Evolutionary conservation across 805 yeast genomes (phyloP), one percentile per base, ranked within the genome.

Genomic region (Cyberlindnera mrakii): DNA sequence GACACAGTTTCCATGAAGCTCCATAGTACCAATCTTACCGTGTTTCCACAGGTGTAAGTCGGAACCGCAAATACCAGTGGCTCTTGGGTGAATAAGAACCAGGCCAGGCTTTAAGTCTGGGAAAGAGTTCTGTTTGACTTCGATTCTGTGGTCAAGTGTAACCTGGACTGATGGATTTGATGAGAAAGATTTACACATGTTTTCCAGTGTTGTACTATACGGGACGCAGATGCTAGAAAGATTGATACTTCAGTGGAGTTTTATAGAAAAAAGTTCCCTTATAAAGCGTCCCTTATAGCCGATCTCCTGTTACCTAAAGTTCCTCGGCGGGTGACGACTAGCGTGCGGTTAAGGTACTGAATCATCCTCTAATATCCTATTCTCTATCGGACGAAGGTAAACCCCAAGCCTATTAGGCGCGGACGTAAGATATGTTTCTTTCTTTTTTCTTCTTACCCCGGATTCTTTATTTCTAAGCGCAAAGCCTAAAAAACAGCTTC

Each of bases 21-120:
- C 55, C 45, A 68, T 58, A 40, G 74, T 74, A 25, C 80, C 85
- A 46, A 81, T 80, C 44, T 68, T 72, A 37, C 88, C 89, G 47
- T 77, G 78, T 43, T 77, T 71, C 66, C 77, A 78, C 64, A 79
- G 80, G 58, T 82, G 88, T 47, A 81, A 70, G 60, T 83, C 90
- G 18, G 85, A 75, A 15, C 89, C 89, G 62, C 89, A 83, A 51
- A 82, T 82, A 23, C 89, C 89, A 7, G 85, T 80, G 40, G 80
- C 78, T 47, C 75, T 68, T 29, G 53, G 54, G 32, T 49, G 55
- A 31, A 51, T 41, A 9, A 47, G 35, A 23, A 52, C 52, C 30
- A 48, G 44, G 10, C 53, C 52, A 8, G 37, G 34, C 30, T 45
- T 39, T 10, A 54, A 37, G 13, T 38, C 36, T 19, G 56, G 54